Evolutionary conservation across 2,329 filamentous ascomycete species (phyloP).

Genomic region (Aulographum hederae): DNA sequence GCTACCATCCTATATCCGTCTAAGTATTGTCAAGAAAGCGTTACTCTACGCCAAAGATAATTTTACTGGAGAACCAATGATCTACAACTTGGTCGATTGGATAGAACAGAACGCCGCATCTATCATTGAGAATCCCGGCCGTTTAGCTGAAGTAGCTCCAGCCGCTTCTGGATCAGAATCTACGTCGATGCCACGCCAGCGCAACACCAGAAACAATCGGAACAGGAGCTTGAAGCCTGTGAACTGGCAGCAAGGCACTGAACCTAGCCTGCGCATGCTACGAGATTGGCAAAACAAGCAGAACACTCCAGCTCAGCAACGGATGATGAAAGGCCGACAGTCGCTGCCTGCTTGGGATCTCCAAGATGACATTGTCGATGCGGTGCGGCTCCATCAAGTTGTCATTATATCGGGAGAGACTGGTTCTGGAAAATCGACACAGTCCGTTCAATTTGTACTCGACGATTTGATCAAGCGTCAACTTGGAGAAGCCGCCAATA

Average conservation of each 20-base stretch:
- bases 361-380: conserved; percentile 55
- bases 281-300: conserved; percentile 54
- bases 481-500: conserved; percentile 63
- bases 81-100: conserved; percentile 85
- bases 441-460: conserved; percentile 88
- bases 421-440: conserved; percentile 90
- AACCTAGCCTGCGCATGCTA: conserved; percentile 21
- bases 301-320: conserved; percentile 42
- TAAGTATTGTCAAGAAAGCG: conserved; percentile 68
- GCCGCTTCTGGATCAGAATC: conserved; percentile 35
- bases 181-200: conserved; percentile 13
- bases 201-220: conserved; percentile 9
- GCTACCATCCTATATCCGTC: conserved; percentile 79
- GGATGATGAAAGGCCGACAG: conserved; percentile 57
- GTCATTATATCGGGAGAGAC: conserved; percentile 96
- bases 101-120: conserved; percentile 64
- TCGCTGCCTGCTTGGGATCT: conserved; percentile 77
- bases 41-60: conserved; percentile 52
- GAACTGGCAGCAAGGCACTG: conserved; percentile 40
- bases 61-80: conserved; percentile 70
- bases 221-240: conserved; percentile 27
- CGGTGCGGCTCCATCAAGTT: conserved; percentile 63
- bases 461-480: conserved; percentile 70
- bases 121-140: conserved; percentile 75
- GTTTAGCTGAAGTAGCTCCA: conserved; percentile 68